Evolutionary conservation across 2,329 filamentous ascomycete species (phyloP), one percentile per base, ranked within the genome.

Genomic region (Cladophialophora exuberans): DNA sequence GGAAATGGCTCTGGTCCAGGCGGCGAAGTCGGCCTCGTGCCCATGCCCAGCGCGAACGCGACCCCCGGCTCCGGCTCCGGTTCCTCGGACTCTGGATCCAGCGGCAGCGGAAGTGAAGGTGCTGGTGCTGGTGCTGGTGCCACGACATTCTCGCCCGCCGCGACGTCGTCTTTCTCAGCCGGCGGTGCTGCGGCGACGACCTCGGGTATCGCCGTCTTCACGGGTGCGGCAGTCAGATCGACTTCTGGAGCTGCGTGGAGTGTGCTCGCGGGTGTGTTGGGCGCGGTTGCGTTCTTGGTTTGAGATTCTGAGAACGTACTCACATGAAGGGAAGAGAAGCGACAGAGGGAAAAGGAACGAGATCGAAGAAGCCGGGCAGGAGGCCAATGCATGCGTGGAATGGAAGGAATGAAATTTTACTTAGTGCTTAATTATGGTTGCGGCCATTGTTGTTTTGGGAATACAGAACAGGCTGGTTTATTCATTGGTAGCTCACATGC

Each of bases 171-270:
- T 17, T 31, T 15, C 35, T 7, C 35, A 39, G 35, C 35, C 6
- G 17, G 15, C 25, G 26, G 28, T 25, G 47, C 33, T 3, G 20
- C 49, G 9, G 13, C 43, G 6, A 26, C 35, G 5, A 31, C 43
- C 11, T 38, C 61, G 6, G 54, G 49, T 4, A 64, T 65, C 2
- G 69, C 72, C 6, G 69, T 53, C 15, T 74, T 74, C 55, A 69
- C 62, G 6, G 67, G 71, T 17, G 66, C 67, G 3, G 65, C 64
- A 31, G 67, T 67, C 7, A 53, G 64, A 42, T 65, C 65, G 2
- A 61, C n/a, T n/a, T n/a, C n/a, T n/a, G n/a, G 52, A 6, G 65
- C 65, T 52, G 71, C 70, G 4, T 59, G 52, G 31, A 33, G 51
- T 18, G 13, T 52, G 3, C 31, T 60, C 25, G 60, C 60, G 7